Base-by-base conservation (phyloP, 75 land plant genomes). In the Sequoia sempervirens region DNA sequence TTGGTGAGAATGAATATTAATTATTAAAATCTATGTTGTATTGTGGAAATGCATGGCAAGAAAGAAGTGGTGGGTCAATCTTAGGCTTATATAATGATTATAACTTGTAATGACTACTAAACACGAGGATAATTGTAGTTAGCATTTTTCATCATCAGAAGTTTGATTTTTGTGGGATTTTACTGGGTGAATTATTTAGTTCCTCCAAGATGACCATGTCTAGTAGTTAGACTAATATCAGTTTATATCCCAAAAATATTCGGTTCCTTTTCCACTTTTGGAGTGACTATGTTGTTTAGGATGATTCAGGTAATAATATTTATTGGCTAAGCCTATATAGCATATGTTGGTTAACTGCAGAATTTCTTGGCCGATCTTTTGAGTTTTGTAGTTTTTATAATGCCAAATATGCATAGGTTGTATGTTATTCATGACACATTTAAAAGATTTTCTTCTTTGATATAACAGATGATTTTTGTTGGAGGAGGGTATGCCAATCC, bases 401-500 rank as follows among this genome's bases (percentile, higher is more conserved):
- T 61, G 66, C 26, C n/a, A 61, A 30, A 2, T 12, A 70, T 70
- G 32, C 73, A 10, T 10, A 30, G 32, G 72, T 3, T 70, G n/a
- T 61, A 5, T 12, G 14, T 11, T 70, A 32, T 11, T 32, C 15
- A 70, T 70, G 73, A 70, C 14, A 32, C 11, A 70, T 70, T 12
- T 32, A 70, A 70, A 70, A 12, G 3, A 1, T 32, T 70, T 70
- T 28, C 14, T 30, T 32, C 36, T 32, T 30, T 15, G 36, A 70
- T 30, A 23, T 13, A 26, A 40, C 80, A 78, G 80, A 78, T 78
- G 14, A 26, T 45, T 78, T 78, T 78, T 45, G n/a, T 78, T 78
- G 78, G 78, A 38, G 52, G 80, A 2, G 80, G 46, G 5, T 23
- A 43, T n/a, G 14, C 1, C 11, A 11, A 70, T 70, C 73, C 73